Evolutionary conservation across 495 filamentous ascomycete genomes (phyloP), one percentile per base, ranked within the genome.

Genomic region (Wilcoxina mikolae): DNA sequence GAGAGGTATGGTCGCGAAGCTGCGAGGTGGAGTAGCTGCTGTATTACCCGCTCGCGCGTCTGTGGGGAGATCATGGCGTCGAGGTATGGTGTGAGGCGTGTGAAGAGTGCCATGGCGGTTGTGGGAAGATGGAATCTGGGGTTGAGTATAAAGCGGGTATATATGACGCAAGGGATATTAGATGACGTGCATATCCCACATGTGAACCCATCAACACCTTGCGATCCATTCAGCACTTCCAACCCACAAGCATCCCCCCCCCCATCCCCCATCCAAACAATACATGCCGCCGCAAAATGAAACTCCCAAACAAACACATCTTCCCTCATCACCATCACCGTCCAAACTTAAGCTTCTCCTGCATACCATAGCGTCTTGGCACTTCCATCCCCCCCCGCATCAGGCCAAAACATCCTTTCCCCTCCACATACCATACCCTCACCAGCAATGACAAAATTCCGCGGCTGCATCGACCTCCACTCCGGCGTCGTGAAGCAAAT

Each of bases 401-500:
- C 24, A 26, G 1, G 10, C 28, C 29, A 38, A 5, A 31, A 23
- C 12, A 26, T 39, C 15, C 47, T 45, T 51, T 52, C 33, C 25
- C 45, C 59, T 55, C 59, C 24, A 48, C 39, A 23, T 23, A 3
- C 11, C 23, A 23, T 23, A 24, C 33, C 50, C 22, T 15, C 28
- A 7, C 22, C 41, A 26, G 74, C 65, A 55, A 98, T 98, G 91
- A 95, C 93, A 2, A 77, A 80, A 64, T 98, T 96, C 68, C 76
- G 91, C 12, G 93, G 91, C 15, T 98, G 91, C 67, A 96, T 98
- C 68, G 91, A 98, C 70, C 76, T 98, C 25, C 91, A 98, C 71
- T 81, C 88, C 7, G 93, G 93, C 4, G 78, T 85, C 67, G 91
- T 98, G 26, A 98, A 98, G 72, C 91, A 98, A 70, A 98, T 98